A percentile compares a stretch with the other conserved stretches of the same genome.
phyloP scores from a whole-genome alignment of 106 monocot genomes.

The Dioscorea alata region DNA sequence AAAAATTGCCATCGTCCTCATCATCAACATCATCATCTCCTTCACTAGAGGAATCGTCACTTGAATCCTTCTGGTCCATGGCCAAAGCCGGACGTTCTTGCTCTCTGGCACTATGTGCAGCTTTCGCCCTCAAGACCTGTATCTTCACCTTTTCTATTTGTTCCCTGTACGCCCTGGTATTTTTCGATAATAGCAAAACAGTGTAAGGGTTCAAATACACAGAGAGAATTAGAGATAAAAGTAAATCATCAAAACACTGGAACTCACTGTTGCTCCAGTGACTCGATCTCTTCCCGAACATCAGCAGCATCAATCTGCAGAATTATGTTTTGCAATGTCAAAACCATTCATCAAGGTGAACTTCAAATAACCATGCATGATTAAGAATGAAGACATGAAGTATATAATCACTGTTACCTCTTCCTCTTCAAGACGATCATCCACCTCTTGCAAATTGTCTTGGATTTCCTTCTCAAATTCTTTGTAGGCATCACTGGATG shows the following conservation, averaged over 20 bases:
- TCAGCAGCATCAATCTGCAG: conserved; percentile 91
- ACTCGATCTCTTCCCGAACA: conserved; percentile 53
- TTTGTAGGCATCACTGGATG: conserved; percentile 83
- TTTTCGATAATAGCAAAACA: not conserved
- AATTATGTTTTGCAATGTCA: not conserved
- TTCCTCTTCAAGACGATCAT: conserved; percentile 90
- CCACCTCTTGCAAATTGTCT: conserved; percentile 78
- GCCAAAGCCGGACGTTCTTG: conserved; percentile 41
- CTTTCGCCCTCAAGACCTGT: conserved; percentile 52
- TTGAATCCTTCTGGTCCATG: conserved; percentile 38
- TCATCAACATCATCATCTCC: conserved; percentile 30
- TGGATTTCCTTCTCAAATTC: conserved; percentile 97
- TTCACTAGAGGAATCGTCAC: conserved; percentile 54
- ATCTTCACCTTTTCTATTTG: conserved; percentile 83
- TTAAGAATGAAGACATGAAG: not conserved
- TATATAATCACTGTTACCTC: conserved; percentile 40
- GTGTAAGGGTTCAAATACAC: not conserved
- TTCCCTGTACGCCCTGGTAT: conserved; percentile 59
- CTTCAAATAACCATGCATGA: not conserved
- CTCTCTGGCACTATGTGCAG: conserved; percentile 38
- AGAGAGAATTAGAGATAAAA: not conserved
- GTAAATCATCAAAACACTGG: not conserved
- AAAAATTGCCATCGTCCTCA: conserved; percentile 40
- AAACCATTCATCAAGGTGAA: not conserved
- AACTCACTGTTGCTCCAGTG: conserved; percentile 71